Evolutionary conservation across 108 stramenopile species (phyloP), one percentile per base, ranked within the genome.

Genomic region (Bacterosira constricta): DNA sequence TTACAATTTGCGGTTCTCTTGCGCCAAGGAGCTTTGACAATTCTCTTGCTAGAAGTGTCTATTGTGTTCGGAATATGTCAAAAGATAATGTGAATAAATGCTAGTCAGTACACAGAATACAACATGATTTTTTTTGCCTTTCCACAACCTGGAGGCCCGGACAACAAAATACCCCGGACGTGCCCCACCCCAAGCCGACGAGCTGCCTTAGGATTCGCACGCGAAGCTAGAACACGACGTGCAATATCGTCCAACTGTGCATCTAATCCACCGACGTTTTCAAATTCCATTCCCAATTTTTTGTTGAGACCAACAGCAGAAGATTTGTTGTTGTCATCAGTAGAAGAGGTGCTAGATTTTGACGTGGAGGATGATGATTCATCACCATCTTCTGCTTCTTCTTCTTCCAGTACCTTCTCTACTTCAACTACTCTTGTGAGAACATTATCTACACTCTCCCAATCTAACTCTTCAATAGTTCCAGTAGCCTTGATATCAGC

Each of bases 1-100:
- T 87, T n/a, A 99, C 96, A 57, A 97, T 95, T 80, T 96, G 93
- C 13, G 97, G 91, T 75, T 96, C 96, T 29, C 97, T 92, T 0
- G 96, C 96, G 29, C 91, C 89, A 60, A 99, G 74, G 61, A 95
- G 75, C 41, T 83, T 85, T 13, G 97, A 90, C 29, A 99, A 77
- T 59, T 96, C 97, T 50, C 97, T 69, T n/a, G 97, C 96, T 38
- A 96, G 76, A 10, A 96, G 77, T 0, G 95, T 98, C 81, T 97
- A 95, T 34, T 88, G 90, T 26, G 90, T 89, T 3, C 85, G 73
- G 63, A 4, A 20, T 18, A 53, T 6, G 34, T 37, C 21, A 31
- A 37, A n/a, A 39, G 29, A n/a, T 0, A 12, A 44, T 12, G 37
- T 3, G 32, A 38, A 18, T 20, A 60, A 42, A 59, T 44, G 27